These are phyloP conservation scores for Wickerhamomyces strasburgensis DNA, from an alignment of 805 yeast genomes.

Conservation along the genomic window DNA sequence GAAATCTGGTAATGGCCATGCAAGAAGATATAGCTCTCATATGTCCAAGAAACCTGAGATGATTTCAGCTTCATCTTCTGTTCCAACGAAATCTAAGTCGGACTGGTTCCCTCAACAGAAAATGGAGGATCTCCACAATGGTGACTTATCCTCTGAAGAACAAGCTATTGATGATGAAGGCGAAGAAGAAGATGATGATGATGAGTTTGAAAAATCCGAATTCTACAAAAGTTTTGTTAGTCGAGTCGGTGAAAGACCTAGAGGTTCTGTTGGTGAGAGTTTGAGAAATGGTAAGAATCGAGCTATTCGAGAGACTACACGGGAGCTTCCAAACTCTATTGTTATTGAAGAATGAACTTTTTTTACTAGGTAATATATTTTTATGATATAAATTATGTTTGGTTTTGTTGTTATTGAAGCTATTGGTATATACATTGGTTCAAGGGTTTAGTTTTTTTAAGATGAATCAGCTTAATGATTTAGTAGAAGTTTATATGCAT, in stretches of 20 bases:
- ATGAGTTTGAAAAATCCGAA: slow-evolving; percentile 21
- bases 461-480: no score
- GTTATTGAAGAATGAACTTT: slow-evolving; percentile 2
- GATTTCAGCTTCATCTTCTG: slow-evolving; percentile 28
- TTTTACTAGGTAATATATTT: not conserved
- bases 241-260: slow-evolving; percentile 19
- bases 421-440: no score
- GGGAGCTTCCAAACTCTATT: slow-evolving; percentile 8
- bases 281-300: slow-evolving; percentile 5
- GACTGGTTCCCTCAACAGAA: slow-evolving; percentile 27
- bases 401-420: no score
- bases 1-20: slow-evolving; percentile 2
- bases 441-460: no score
- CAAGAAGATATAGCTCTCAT: slow-evolving; percentile 17
- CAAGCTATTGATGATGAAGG: slow-evolving; percentile 12
- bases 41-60: slow-evolving; percentile 8
- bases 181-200: slow-evolving; percentile 16
- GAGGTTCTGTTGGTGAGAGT: not conserved
- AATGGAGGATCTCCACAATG: slow-evolving; percentile 15
- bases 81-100: slow-evolving; percentile 28
- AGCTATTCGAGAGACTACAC: slow-evolving; percentile 8
- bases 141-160: slow-evolving; percentile 11
- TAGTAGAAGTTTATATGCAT: no score
- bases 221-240: slow-evolving; percentile 18
- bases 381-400: not conserved